Percentiles rank a stretch among this genome's conserved stretches.
These are phyloP conservation scores for Barbatosphaeria neglecta DNA, from an alignment of 495 filamentous ascomycete genomes.

Conservation along the genomic window DNA sequence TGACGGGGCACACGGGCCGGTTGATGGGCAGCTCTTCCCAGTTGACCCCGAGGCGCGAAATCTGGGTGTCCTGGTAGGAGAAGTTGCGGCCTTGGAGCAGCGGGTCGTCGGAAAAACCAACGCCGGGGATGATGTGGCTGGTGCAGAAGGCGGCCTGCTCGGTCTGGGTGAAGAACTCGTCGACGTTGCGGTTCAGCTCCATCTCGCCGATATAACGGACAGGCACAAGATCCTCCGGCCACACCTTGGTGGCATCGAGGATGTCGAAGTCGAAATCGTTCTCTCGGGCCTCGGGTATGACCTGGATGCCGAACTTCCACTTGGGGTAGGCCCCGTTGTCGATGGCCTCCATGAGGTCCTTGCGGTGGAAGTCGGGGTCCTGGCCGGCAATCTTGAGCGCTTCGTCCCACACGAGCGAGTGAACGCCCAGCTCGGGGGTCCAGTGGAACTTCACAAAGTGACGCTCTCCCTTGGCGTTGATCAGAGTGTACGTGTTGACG, in stretches of 20 bases:
- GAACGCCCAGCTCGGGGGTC: slow-evolving; percentile 66
- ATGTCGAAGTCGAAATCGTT: slow-evolving; percentile 86
- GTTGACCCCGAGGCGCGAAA: slow-evolving; percentile 71
- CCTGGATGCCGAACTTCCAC: slow-evolving; percentile 78
- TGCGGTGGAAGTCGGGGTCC: slow-evolving; percentile 81
- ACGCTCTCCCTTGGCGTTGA: slow-evolving; percentile 59
- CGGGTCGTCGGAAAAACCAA: slow-evolving; percentile 79
- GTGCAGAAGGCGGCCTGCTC: slow-evolving; percentile 85
- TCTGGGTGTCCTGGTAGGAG: slow-evolving; percentile 78
- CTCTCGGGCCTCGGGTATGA: slow-evolving; percentile 56
- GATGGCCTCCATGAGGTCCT: slow-evolving; percentile 75
- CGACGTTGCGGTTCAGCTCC: slow-evolving; percentile 69
- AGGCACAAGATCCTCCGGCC: slow-evolving; percentile 76
- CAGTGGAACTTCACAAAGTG: slow-evolving; percentile 78
- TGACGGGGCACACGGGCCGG: slow-evolving; percentile 57
- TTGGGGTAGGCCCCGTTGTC: slow-evolving; percentile 59
- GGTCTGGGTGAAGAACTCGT: slow-evolving; percentile 78
- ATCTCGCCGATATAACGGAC: slow-evolving; percentile 72
- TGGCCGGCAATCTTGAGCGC: slow-evolving; percentile 71
- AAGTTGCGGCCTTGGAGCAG: slow-evolving; percentile 78
- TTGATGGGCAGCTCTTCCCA: slow-evolving; percentile 85
- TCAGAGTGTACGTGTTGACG: slow-evolving; percentile 70
- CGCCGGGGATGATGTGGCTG: slow-evolving; percentile 72
- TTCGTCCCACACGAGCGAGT: slow-evolving; percentile 83
- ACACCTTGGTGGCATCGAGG: slow-evolving; percentile 83